A percentile compares a stretch with the other conserved stretches of the same genome.
Evolutionary conservation across 1,284 basidiomycete genomes (phyloP).

Genomic region (Pulveroboletus sp.): DNA sequence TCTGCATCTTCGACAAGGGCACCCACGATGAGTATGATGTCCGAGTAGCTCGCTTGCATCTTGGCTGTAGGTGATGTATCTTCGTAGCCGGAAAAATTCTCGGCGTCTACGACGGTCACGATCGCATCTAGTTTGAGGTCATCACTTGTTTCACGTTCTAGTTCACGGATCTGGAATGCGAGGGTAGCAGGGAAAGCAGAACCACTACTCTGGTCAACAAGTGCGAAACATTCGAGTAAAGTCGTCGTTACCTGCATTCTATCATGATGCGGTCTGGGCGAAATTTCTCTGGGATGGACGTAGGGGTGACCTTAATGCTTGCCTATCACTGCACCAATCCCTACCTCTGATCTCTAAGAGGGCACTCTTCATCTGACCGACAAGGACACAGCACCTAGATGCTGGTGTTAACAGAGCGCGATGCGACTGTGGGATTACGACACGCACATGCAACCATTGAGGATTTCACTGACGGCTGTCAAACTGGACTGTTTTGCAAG

Average conservation of each 20-base stretch:
- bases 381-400: conserved; percentile 83
- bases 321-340: neutral
- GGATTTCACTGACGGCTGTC: conserved; percentile 84
- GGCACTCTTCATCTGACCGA: conserved; percentile 89
- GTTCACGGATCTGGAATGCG: conserved; percentile 87
- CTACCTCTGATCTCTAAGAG: conserved; percentile 81
- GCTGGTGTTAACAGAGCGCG: neutral
- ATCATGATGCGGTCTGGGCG: conserved; percentile 87
- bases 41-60: conserved; percentile 93
- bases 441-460: conserved; percentile 87
- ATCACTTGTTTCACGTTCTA: conserved; percentile 73
- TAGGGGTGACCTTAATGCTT: neutral
- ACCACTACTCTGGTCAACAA: conserved; percentile 49
- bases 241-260: conserved; percentile 78
- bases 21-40: conserved; percentile 80
- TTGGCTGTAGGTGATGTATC: conserved; percentile 85
- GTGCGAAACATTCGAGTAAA: neutral
- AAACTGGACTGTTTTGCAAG: conserved; percentile 82
- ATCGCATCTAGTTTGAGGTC: conserved; percentile 86
- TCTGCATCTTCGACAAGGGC: neutral
- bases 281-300: conserved; percentile 60
- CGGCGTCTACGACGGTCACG: conserved; percentile 85
- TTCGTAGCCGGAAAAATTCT: conserved; percentile 89
- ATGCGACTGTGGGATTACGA: neutral
- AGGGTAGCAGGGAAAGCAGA: conserved; percentile 89